Base-by-base conservation (phyloP, 2,329 filamentous ascomycete species). In the Arthrinium phaeospermum region DNA sequence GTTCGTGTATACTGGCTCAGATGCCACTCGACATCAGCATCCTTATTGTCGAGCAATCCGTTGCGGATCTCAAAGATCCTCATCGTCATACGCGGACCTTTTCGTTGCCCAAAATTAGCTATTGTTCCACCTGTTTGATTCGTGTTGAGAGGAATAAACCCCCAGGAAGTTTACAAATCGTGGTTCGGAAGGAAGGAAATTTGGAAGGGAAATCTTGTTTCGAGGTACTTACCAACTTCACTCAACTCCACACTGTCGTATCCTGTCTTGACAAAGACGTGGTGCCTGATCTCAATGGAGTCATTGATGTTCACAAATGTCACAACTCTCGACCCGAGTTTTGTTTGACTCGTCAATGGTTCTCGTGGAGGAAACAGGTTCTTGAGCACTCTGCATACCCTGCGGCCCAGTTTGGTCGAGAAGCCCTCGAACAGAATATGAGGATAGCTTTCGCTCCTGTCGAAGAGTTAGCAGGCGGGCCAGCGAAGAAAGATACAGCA, bases 21-120 rank as follows among this genome's bases (percentile, higher is more conserved):
- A 75, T 96, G 93, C 96, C 96, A 99, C 84, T 99, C 96, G 5
- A 97, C 91, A 83, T 99, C 96, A 4, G 96, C 96, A 76, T 97
- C 94, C 82, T 97, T 97, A 79, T 95, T 97, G 80, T 98, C 96
- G 73, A 98, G 85, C 4, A 96, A 97, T 22, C 96, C 96, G 70
- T 92, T 92, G 67, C 95, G 89, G 74, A 99, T 98, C 85, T 98
- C 94, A 80, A 98, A 99, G 70, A 95, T 86, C 76, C 94, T 89
- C 94, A 98, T 96, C n/a, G 95, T 98, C 94, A 98, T 98, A 72
- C 96, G 89, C 1, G 96, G 96, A 0, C 57, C 57, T 64, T 64
- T 64, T 22, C 57, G 19, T 41, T 64, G 30, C 34, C 57, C 34
- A 64, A n/a, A 6, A 41, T 64, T 64, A 64, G 57, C 16, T 2